phyloP scores from a whole-genome alignment of 345 rosid species.

The Salix koriyanagi region DNA sequence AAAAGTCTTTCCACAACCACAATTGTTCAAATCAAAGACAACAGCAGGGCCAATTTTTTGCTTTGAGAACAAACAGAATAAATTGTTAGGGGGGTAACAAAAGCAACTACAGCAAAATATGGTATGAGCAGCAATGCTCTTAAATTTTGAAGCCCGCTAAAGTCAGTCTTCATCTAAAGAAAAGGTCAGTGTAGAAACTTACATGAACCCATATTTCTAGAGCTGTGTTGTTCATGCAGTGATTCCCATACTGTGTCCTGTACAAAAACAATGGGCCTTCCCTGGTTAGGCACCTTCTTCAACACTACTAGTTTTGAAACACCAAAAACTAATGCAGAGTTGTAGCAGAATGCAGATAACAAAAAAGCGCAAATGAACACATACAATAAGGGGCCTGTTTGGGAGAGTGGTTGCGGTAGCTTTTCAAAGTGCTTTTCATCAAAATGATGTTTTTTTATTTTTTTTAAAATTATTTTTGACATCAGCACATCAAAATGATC shows the following conservation, averaged over 20 bases:
- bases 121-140: background rate
- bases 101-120: background rate
- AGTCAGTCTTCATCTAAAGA: background rate
- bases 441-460: no score
- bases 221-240: conserved; percentile 23
- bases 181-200: conserved; percentile 17
- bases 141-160: background rate
- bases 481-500: no score
- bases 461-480: no score
- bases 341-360: background rate
- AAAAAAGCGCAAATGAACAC: background rate
- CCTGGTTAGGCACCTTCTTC: background rate
- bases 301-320: background rate
- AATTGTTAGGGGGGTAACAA: background rate
- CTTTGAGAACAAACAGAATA: background rate
- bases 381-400: background rate
- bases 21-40: background rate
- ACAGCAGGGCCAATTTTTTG: background rate
- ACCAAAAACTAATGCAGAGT: background rate
- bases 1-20: background rate
- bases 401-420: no score
- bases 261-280: background rate
- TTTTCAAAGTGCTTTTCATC: no score
- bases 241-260: conserved; percentile 46
- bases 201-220: conserved; percentile 25